Percentiles rank a stretch among this genome's conserved stretches.
Conservation (phyloP, 768 basidiomycete genomes). For the Leccinum disarticulatum region DNA sequence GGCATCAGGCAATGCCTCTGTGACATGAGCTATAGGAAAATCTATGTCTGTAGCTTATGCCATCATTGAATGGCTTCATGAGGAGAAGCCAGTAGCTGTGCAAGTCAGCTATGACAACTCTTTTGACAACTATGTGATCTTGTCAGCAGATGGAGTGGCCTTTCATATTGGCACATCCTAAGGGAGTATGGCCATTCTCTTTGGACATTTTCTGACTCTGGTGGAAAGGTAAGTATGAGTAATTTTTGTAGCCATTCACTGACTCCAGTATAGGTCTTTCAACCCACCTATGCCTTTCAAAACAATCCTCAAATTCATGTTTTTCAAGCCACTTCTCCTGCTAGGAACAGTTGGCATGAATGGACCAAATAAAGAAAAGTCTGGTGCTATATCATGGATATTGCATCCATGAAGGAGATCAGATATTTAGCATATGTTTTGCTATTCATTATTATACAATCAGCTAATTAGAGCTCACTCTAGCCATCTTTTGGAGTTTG, state of each 20-base stretch:
- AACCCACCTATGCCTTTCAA: neutral
- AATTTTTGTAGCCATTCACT: too few relatives aligned
- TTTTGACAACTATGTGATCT: neutral
- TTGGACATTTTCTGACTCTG: neutral
- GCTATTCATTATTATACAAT: neutral
- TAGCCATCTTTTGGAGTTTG: neutral
- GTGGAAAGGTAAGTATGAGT: too few relatives aligned
- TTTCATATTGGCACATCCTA: neutral
- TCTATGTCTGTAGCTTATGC: neutral
- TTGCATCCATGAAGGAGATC: neutral
- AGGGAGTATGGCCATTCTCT: neutral
- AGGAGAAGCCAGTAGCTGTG: neutral
- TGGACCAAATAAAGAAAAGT: neutral
- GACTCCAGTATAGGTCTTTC: neutral
- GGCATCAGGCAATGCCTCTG: too few relatives aligned
- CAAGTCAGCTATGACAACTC: neutral
- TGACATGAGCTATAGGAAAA: neutral
- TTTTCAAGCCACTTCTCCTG: neutral
- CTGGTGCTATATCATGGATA: neutral
- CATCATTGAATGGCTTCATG: neutral
- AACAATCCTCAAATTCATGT: neutral
- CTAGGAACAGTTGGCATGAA: neutral
- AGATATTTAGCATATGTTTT: neutral
- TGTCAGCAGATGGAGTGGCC: neutral
- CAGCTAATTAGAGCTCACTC: neutral